Evolutionary conservation across 768 basidiomycete species (phyloP).

Genomic region (Terana coerulea): DNA sequence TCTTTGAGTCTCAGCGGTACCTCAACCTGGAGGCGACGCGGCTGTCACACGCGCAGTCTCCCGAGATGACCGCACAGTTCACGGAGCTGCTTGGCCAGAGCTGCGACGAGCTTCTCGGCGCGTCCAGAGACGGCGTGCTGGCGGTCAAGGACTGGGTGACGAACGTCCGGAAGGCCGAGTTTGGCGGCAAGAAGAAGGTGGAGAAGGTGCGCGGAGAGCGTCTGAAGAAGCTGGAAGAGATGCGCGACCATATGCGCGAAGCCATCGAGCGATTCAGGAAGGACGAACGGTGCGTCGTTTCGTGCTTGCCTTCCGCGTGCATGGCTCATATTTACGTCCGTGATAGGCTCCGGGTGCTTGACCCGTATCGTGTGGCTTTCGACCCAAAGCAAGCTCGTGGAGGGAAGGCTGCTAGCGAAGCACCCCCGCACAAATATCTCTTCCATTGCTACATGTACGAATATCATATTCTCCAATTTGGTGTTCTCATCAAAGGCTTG

Average conservation of each 20-base stretch:
- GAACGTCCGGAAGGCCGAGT: slow-evolving; percentile 33
- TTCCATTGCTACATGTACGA: slow-evolving; percentile 78
- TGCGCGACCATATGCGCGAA: slow-evolving; percentile 33
- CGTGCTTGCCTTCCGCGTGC: background rate
- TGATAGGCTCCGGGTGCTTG: slow-evolving; percentile 45
- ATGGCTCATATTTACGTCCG: background rate
- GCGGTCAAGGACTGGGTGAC: slow-evolving; percentile 50
- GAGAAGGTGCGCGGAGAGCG: slow-evolving; percentile 29
- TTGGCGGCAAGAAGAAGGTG: slow-evolving; percentile 30
- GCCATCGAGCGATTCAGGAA: slow-evolving; percentile 44
- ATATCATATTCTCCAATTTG: slow-evolving; percentile 42
- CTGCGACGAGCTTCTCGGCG: slow-evolving; percentile 49
- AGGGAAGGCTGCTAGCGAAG: slow-evolving; percentile 28
- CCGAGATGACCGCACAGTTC: slow-evolving; percentile 38
- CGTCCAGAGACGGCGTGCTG: slow-evolving; percentile 37
- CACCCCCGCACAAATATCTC: slow-evolving; percentile 62
- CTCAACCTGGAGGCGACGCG: slow-evolving; percentile 60
- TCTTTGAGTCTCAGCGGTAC: slow-evolving; percentile 71
- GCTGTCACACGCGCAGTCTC: slow-evolving; percentile 45
- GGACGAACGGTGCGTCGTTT: slow-evolving; percentile 42
- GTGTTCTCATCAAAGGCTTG: slow-evolving; percentile 27
- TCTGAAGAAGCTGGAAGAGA: slow-evolving; percentile 34
- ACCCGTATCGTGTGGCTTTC: slow-evolving; percentile 57
- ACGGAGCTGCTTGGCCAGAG: slow-evolving; percentile 46
- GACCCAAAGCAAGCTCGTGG: slow-evolving; percentile 30